A percentile compares a stretch with the other conserved stretches of the same genome.
Evolutionary conservation across 2,329 filamentous ascomycete genomes (phyloP).

Genomic region (Tympanopsis confertula): DNA sequence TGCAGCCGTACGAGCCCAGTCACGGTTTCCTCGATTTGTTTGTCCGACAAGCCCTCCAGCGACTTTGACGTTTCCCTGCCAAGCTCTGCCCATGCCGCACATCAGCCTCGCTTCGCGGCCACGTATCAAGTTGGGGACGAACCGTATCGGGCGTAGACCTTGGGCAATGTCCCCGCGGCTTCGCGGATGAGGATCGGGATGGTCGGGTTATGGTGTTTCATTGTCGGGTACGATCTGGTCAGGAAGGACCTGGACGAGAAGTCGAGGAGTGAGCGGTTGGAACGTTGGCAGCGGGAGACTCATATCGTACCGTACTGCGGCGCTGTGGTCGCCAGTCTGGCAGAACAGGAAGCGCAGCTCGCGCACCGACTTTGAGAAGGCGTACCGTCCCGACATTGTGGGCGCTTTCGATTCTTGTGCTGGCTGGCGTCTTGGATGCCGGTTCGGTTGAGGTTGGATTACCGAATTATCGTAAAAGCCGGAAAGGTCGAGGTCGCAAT

Average conservation of each 20-base stretch:
- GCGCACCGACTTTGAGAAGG: constrained; percentile 77
- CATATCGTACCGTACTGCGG: constrained; percentile 64
- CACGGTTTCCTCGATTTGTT: background rate
- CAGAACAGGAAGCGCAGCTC: constrained; percentile 97
- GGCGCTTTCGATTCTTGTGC: too few relatives aligned
- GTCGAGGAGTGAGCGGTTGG: constrained; percentile 6
- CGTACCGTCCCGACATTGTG: constrained; percentile 84
- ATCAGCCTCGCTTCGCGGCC: background rate
- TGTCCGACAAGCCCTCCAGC: background rate
- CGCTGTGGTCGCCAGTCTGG: constrained; percentile 84
- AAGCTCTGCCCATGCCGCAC: background rate
- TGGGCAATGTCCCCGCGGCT: constrained; percentile 71
- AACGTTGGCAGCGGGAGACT: constrained; percentile 2
- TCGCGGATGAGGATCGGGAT: constrained; percentile 92
- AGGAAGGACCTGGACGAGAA: constrained; percentile 63
- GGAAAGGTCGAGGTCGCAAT: too few relatives aligned
- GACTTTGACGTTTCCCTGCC: background rate
- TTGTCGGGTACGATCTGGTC: constrained; percentile 81
- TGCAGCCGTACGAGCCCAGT: background rate
- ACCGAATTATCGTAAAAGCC: too few relatives aligned
- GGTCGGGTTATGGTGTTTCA: constrained; percentile 98
- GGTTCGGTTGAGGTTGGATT: too few relatives aligned
- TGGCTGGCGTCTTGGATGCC: too few relatives aligned
- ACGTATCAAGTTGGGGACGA: too few relatives aligned
- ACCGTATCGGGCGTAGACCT: constrained; percentile 90